phyloP scores from a whole-genome alignment of 2,329 filamentous ascomycete genomes.

The Phialophora expanda region DNA sequence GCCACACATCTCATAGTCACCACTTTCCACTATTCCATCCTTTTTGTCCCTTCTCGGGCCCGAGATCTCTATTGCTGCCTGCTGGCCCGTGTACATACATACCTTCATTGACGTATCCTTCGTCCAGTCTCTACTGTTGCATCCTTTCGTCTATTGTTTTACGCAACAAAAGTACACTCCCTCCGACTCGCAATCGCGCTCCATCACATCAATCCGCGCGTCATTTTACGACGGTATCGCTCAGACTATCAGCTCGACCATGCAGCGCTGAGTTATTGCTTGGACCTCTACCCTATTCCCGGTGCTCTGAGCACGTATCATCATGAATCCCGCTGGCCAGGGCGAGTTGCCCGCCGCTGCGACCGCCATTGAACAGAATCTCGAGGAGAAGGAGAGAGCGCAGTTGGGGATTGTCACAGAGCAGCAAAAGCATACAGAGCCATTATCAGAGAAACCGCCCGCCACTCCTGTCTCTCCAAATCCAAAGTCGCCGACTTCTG shows the following conservation, averaged over 20 bases:
- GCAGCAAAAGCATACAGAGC: conserved; percentile 31
- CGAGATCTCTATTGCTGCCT: conserved; percentile 21
- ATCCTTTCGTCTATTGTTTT: conserved; percentile 9
- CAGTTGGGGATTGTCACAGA: conserved; percentile 31
- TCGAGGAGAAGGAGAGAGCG: conserved; percentile 37
- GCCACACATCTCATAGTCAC: conserved; percentile 2
- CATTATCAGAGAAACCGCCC: conserved; percentile 23
- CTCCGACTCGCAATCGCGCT: neutral
- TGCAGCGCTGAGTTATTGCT: conserved; percentile 8
- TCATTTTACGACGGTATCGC: neutral
- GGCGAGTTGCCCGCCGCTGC: conserved; percentile 32
- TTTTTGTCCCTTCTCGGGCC: conserved; percentile 17
- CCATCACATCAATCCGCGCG: neutral
- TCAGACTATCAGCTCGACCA: neutral
- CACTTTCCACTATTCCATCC: conserved; percentile 2
- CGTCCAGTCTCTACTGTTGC: conserved; percentile 6
- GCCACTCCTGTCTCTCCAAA: conserved; percentile 23
- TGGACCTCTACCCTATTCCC: neutral
- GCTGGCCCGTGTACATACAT: conserved; percentile 6
- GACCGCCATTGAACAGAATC: conserved; percentile 35
- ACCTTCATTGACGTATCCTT: conserved; percentile 2
- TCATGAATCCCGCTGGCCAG: conserved; percentile 37
- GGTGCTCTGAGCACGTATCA: conserved; percentile 1
- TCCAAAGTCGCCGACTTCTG: conserved; percentile 21
- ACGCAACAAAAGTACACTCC: neutral